Conservation (phyloP, 1,139 yeast genomes). For the Yamadazyma pseudoaaseri region DNA sequence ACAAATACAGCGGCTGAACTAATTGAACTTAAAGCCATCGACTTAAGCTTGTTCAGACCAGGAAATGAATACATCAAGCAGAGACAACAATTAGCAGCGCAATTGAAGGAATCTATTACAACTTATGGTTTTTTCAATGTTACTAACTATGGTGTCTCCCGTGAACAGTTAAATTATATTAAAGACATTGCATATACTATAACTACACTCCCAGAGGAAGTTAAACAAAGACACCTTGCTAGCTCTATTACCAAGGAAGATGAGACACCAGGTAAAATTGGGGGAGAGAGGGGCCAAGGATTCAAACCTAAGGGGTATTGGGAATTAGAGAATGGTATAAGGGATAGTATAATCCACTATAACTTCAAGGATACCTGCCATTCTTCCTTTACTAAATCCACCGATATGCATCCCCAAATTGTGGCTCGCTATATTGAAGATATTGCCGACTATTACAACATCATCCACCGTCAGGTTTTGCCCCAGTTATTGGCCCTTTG, state of each 20-base stretch:
- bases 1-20: conserved; percentile 2
- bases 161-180: conserved; percentile 27
- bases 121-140: conserved; percentile 48
- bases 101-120: conserved; percentile 35
- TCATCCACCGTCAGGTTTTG: conserved; percentile 32
- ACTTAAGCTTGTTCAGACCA: conserved; percentile 31
- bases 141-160: conserved; percentile 34
- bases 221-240: conserved; percentile 36
- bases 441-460: conserved; percentile 32
- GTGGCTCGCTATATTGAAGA: conserved; percentile 33
- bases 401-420: conserved; percentile 34
- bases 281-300: conserved; percentile 48
- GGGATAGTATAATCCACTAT: conserved; percentile 42
- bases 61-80: conserved; percentile 28
- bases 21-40: conserved; percentile 30
- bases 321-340: conserved; percentile 40
- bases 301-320: conserved; percentile 47
- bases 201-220: conserved; percentile 41
- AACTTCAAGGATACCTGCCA: conserved; percentile 37
- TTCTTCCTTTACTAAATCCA: conserved; percentile 20
- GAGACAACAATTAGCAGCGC: conserved; percentile 29
- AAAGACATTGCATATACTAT: conserved; percentile 37
- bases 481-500: conserved; percentile 33
- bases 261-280: conserved; percentile 23
- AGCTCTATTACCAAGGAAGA: conserved; percentile 35